Conservation (phyloP, 2,329 filamentous ascomycete species). For the Cadophora sp. region DNA sequence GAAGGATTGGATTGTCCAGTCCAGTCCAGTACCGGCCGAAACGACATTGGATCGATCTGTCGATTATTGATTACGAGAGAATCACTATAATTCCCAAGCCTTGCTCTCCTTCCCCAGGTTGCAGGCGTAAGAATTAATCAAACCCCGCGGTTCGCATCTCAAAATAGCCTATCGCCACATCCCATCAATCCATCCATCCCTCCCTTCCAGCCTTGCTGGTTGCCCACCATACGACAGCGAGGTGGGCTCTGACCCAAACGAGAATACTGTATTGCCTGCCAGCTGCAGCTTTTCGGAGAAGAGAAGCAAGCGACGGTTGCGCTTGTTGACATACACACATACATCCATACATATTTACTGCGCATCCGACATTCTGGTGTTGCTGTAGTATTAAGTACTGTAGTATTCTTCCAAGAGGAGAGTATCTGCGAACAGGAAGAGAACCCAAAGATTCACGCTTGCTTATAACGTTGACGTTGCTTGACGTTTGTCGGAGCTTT, state of each 20-base stretch:
- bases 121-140: conserved; percentile 26
- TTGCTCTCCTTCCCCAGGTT: conserved; percentile 29
- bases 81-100: conserved; percentile 29
- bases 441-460: too few relatives aligned
- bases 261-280: not conserved
- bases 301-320: too few relatives aligned
- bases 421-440: not conserved
- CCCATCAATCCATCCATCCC: too few relatives aligned
- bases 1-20: not conserved
- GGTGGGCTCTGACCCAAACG: conserved; percentile 8
- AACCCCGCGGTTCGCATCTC: conserved; percentile 30
- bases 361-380: not conserved
- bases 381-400: not conserved
- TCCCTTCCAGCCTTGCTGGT: conserved; percentile 11
- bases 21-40: not conserved
- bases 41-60: not conserved
- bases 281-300: conserved; percentile 10
- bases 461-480: too few relatives aligned
- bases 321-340: conserved; percentile 9
- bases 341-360: too few relatives aligned
- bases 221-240: conserved; percentile 15
- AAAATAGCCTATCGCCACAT: conserved; percentile 27
- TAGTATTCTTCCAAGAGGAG: not conserved
- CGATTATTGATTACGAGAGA: conserved; percentile 32
- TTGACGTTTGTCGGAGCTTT: too few relatives aligned